Base-by-base conservation (phyloP, 192 early-diverging fungal genomes). In the Dimargaris xerosporica region DNA sequence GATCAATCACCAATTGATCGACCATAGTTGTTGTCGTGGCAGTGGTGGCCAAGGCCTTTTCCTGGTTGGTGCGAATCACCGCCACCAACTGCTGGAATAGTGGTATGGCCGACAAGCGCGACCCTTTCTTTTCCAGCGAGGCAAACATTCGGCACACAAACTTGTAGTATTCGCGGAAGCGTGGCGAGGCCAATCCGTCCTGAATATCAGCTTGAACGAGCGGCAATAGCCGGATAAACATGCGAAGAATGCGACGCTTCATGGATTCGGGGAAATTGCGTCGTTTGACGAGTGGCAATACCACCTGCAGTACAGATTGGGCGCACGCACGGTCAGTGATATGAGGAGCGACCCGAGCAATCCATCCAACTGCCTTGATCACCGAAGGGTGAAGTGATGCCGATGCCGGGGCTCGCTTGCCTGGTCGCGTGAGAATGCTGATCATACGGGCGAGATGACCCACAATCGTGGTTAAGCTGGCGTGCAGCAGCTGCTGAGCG, bases 231-330 rank as follows among this genome's bases (percentile, higher is more conserved):
- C 85, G 76, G 39, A 70, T 69, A 70, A 93, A 84, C 44, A 94
- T 90, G 13, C 72, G 62, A 29, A 97, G 75, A 39, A 99, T 90
- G 54, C 96, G 78, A 3, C 78, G 74, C 71, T 98, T 98, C 39
- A 83, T 83, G 41, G 75, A 69, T 70, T 94, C 91, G 0, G 88
- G 78, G 10, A 97, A 85, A 3, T 77, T 42, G 41, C 78, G 75
- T 46, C 83, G 82, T 62, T 85, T 85, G 39, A 94, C 70, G 64
- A 83, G 82, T 34, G 96, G 95, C 60, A 94, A 68, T 61, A 99
- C 64, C 31, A 96, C 77, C 16, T 87, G 82, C 21, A 94, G 64
- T 31, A 98, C 67, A 41, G 74, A 78, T 48, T 80, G 75, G 13
- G 90, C 85, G 54, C 81, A 75, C 0, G 77, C 72, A 41, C 83